Evolutionary conservation across 1,284 basidiomycete species (phyloP), one percentile per base, ranked within the genome.

Genomic region (Singerocomus inundabilis): DNA sequence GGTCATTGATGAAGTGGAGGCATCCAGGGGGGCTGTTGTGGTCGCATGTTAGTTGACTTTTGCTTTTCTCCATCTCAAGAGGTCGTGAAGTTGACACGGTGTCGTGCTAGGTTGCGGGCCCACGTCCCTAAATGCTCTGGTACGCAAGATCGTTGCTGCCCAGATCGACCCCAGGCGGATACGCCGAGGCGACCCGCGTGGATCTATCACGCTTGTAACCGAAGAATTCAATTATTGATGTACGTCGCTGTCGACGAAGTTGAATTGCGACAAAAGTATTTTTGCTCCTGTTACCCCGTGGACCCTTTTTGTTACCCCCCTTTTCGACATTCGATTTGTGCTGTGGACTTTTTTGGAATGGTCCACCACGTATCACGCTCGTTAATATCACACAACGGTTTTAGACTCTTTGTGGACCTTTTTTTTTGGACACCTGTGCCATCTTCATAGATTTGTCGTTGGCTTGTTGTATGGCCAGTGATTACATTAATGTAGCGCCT

Each of bases 211-310:
- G 29, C 73, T 88, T 46, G 76, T 84, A 36, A 80, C 81, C 4
- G 86, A 88, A 62, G 84, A 88, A 57, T 88, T 85, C 60, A 80
- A 82, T 57, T 82, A 78, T 55, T 83, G 58, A 61, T 12, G 26
- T 10, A 21, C 18, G 7, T 18, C 9, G 71, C n/a, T n/a, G 24
- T 16, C 12, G 10, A 31, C 9, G 12, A n/a, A n/a, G n/a, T n/a
- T n/a, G n/a, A n/a, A n/a, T n/a, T n/a, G n/a, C n/a, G n/a, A n/a
- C n/a, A 8, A 15, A 31, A 31, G 30, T 31, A 31, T 15, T 6
- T 41, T 28, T 5, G 26, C 40, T 41, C 29, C 8, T 26, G 13
- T 21, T n/a, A 10, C 28, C 21, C n/a, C 8, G 29, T 5, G 30
- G 32, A 39, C 6, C 6, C 9, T 35, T 57, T 24, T 15, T 34